Evolutionary conservation across 805 yeast genomes (phyloP).

Genomic region (Kodamaea leandrae): DNA sequence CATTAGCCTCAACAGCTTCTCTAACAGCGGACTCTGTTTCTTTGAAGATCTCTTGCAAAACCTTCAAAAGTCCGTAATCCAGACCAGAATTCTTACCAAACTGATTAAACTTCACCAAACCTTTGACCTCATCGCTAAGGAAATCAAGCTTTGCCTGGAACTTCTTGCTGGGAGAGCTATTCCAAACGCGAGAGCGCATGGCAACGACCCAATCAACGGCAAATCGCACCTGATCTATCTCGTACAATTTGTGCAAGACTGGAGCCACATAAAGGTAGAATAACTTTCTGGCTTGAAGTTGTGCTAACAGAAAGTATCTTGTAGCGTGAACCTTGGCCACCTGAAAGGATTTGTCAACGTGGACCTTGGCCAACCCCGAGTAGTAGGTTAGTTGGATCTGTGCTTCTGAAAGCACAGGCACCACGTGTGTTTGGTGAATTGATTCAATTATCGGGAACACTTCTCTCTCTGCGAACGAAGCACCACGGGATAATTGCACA

Average conservation of each 20-base stretch:
- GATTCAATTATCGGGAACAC: constrained; percentile 1
- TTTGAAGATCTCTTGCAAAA: constrained; percentile 8
- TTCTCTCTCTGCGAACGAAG: constrained; percentile 1
- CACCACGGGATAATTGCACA: neutral
- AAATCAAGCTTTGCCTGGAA: constrained; percentile 24
- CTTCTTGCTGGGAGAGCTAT: constrained; percentile 2
- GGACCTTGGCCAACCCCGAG: neutral
- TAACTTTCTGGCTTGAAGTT: neutral
- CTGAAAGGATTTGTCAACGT: neutral
- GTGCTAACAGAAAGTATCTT: neutral
- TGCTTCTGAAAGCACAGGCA: neutral
- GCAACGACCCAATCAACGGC: constrained; percentile 2
- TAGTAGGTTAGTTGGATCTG: neutral
- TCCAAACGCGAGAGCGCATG: neutral
- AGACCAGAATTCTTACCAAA: constrained; percentile 9
- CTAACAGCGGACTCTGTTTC: neutral
- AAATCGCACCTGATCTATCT: neutral
- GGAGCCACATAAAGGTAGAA: neutral
- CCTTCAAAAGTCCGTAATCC: constrained; percentile 5
- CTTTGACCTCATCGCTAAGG: constrained; percentile 25
- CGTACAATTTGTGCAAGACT: constrained; percentile 1
- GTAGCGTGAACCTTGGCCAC: neutral
- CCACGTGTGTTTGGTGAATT: constrained; percentile 2
- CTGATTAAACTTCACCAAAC: constrained; percentile 21
- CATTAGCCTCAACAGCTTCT: neutral